Base-by-base conservation (phyloP, 495 filamentous ascomycete species). In the Hypomontagnella submonticulosa region DNA sequence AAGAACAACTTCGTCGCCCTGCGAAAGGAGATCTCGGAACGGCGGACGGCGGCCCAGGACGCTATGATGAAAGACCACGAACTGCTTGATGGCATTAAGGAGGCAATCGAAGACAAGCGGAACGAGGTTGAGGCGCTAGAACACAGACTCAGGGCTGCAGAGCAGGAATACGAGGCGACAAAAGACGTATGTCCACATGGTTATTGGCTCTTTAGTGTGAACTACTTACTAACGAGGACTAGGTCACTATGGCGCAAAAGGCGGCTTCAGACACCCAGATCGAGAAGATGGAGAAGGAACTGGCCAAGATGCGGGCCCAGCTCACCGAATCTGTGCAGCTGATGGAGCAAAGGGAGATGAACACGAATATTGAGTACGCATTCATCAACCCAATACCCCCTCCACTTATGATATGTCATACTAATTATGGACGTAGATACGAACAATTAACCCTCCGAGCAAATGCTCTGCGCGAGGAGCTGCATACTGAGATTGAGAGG, bases 241-340 rank as follows among this genome's bases (percentile, higher is more conserved):
- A 85, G 79, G 87, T 91, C 38, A 93, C 90, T 11, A 88, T 84
- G 12, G 91, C 92, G 30, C 92, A 97, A 77, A 93, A 95, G 75
- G 83, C 93, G 67, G 88, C 87, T 9, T 89, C 86, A 4, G 95
- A 97, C 75, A 87, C 92, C 12, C 93, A 97, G 75, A 97, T 97
- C 70, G 95, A 99, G 78, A 92, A 93, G 81, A 93, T 97, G 90
- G 95, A 98, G 79, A 97, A 96, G 73, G 94, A 99, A 76, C 80
- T 99, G 23, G 90, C 91, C 40, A 92, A 92, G 80, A 96, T 97
- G 92, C 84, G 93, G 56, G 84, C 88, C 2, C 88, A 89, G 19
- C 81, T 97, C 49, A 88, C 83, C n/a, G 94, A 97, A 73, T 91
- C 87, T 40, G 90, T 97, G 56, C 92, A 97, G 77, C 75, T 96